phyloP scores from a whole-genome alignment of 345 rosid species.

The sweet orange (Citrus sinensis) region DVS_A1.0 CM039166.1:4817001-4817500 shows the following conservation, averaged over 20 bases:
- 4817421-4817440: background rate
- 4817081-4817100: background rate
- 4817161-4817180: background rate
- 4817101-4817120: background rate
- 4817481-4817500: constrained; percentile 3
- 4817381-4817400: background rate
- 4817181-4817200: background rate
- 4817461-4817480: background rate
- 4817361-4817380: background rate
- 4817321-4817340: background rate
- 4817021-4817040: background rate
- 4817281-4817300: background rate
- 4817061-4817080: background rate
- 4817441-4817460: background rate
- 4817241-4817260: background rate
- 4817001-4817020: background rate
- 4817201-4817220: background rate
- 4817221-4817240: background rate
- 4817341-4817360: background rate
- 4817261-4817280: background rate
- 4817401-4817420: background rate
- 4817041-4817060: background rate
- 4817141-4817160: background rate
- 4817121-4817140: background rate
- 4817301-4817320: background rate